Evolutionary conservation across 768 basidiomycete species (phyloP).

Genomic region (Cystobasidium ongulense): DNA sequence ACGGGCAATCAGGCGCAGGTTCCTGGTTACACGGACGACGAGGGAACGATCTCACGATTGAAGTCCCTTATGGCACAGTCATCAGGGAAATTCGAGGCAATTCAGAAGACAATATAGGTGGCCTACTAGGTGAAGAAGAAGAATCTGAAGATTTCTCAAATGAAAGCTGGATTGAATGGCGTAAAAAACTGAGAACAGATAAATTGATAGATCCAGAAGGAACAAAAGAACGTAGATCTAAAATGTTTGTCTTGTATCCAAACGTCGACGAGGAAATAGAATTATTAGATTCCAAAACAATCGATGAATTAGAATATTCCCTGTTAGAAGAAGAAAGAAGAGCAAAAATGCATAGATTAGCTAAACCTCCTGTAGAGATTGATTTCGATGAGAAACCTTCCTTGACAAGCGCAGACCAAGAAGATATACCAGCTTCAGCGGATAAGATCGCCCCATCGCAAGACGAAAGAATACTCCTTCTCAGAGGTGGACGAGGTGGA

Average conservation of each 20-base stretch:
- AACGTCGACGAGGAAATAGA: conserved; percentile 57
- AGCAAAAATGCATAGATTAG: neutral
- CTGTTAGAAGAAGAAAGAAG: conserved; percentile 44
- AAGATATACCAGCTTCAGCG: neutral
- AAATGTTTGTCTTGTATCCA: conserved; percentile 63
- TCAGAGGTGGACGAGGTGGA: conserved; percentile 65
- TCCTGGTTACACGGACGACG: conserved; percentile 76
- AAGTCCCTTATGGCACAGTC: conserved; percentile 83
- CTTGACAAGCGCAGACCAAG: conserved; percentile 13
- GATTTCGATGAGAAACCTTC: conserved; percentile 34
- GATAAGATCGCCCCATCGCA: neutral
- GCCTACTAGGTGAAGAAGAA: conserved; percentile 47
- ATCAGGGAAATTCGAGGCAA: conserved; percentile 59
- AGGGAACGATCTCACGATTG: conserved; percentile 63
- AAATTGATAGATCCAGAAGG: conserved; percentile 38
- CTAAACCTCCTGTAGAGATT: conserved; percentile 30
- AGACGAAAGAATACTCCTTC: conserved; percentile 37
- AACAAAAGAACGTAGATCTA: conserved; percentile 45
- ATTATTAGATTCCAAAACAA: conserved; percentile 51
- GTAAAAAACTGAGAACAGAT: conserved; percentile 42
- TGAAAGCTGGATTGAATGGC: conserved; percentile 56
- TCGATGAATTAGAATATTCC: conserved; percentile 45
- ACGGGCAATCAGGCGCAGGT: conserved; percentile 68
- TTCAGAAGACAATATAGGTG: conserved; percentile 53
- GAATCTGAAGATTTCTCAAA: conserved; percentile 51